A percentile compares a stretch with the other conserved stretches of the same genome.
These are phyloP conservation scores for Sodiomyces alkalinus DNA, from an alignment of 2,329 filamentous ascomycete genomes.

Conservation along the genomic window DNA sequence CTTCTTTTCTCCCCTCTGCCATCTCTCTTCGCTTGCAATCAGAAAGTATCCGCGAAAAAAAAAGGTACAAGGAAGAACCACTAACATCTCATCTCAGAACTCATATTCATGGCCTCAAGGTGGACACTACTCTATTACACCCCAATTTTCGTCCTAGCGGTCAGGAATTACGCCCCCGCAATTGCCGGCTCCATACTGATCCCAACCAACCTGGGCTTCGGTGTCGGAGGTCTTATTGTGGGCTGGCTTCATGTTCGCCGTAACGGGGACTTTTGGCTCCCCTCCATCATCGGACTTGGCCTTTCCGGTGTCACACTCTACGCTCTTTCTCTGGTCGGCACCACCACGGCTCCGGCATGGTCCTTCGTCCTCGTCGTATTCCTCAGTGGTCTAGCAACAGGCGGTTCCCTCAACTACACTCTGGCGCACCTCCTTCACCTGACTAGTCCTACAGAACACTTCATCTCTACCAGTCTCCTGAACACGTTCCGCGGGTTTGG, in stretches of 20 bases:
- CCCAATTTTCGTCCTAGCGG: constrained; percentile 64
- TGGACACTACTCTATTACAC: constrained; percentile 73
- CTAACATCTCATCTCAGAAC: constrained; percentile 27
- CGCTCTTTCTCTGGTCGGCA: constrained; percentile 38
- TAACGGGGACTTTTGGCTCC: constrained; percentile 55
- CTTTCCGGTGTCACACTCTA: constrained; percentile 48
- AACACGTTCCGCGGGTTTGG: constrained; percentile 72
- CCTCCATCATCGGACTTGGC: constrained; percentile 42
- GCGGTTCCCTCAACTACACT: constrained; percentile 64
- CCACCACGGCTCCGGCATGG: constrained; percentile 29
- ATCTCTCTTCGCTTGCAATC: too few species aligned
- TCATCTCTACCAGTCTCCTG: constrained; percentile 60
- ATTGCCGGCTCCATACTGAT: constrained; percentile 62
- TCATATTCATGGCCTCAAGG: constrained; percentile 66
- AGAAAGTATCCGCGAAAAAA: too few species aligned
- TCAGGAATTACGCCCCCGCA: constrained; percentile 54
- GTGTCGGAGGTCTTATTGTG: constrained; percentile 53
- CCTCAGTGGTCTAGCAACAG: constrained; percentile 56
- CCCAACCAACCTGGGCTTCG: constrained; percentile 71
- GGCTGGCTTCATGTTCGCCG: constrained; percentile 65
- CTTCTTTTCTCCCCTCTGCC: too few species aligned
- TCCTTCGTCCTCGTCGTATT: constrained; percentile 48
- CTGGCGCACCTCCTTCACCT: constrained; percentile 68
- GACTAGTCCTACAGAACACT: constrained; percentile 49
- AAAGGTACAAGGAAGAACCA: too few species aligned